Percentiles rank a stretch among this genome's conserved stretches.
Evolutionary conservation across 768 basidiomycete species (phyloP).

Genomic region (Naganishia friedmannii): DNA sequence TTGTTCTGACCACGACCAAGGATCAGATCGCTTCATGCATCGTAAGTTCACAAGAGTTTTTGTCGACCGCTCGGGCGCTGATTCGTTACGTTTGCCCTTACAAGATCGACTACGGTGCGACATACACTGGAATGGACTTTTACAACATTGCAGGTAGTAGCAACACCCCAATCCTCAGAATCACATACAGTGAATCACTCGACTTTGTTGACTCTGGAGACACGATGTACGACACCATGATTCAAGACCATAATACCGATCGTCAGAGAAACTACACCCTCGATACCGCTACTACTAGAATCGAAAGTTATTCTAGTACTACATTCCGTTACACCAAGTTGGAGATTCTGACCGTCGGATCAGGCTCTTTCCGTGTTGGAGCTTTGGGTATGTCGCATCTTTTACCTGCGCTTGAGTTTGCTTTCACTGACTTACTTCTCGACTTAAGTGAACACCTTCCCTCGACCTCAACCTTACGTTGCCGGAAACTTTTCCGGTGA

Average conservation of each 20-base stretch:
- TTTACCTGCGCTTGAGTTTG: not conserved
- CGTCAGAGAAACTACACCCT: constrained; percentile 8
- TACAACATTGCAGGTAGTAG: constrained; percentile 5
- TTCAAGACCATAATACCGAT: constrained; percentile 12
- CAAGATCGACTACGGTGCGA: constrained; percentile 13
- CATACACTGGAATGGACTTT: constrained; percentile 6
- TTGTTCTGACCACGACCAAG: constrained; percentile 1
- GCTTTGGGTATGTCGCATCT: not conserved
- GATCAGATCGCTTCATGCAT: constrained; percentile 10
- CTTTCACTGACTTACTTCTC: not conserved
- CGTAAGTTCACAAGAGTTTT: not conserved
- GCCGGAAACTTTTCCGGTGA: constrained; percentile 11
- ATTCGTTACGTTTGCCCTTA: not conserved
- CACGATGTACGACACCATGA: constrained; percentile 6
- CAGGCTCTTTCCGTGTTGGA: not conserved
- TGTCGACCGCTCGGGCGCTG: not conserved
- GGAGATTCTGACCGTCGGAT: constrained; percentile 1
- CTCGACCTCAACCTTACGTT: constrained; percentile 5
- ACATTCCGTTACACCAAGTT: constrained; percentile 9
- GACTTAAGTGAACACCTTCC: not conserved
- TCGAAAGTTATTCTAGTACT: constrained; percentile 1
- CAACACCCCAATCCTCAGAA: not conserved
- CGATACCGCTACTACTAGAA: constrained; percentile 3
- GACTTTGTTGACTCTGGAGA: constrained; percentile 15
- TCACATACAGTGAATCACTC: constrained; percentile 5